phyloP scores from a whole-genome alignment of 1,284 basidiomycete genomes.

The Farysia itapuensis region DNA sequence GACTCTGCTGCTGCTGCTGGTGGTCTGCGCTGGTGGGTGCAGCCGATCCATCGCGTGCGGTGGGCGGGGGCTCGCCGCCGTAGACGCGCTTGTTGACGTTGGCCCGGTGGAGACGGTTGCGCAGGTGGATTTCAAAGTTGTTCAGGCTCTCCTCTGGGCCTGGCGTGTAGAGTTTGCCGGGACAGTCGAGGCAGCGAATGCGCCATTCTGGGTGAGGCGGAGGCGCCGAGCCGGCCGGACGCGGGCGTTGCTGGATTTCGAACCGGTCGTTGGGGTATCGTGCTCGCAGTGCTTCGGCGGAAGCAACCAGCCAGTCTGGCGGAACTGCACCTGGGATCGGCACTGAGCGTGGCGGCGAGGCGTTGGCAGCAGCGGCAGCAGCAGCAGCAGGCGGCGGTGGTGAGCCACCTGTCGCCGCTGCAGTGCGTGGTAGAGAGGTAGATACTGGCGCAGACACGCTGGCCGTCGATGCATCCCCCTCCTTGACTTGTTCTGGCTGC shows the following conservation, averaged over 20 bases:
- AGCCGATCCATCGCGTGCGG: not conserved
- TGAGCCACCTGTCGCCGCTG: not conserved
- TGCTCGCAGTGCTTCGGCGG: constrained; percentile 69
- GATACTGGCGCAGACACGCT: constrained; percentile 41
- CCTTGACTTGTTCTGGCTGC: constrained; percentile 63
- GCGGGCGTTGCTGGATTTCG: constrained; percentile 43
- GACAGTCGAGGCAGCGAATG: constrained; percentile 90
- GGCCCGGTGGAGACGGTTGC: constrained; percentile 71
- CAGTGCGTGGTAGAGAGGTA: constrained; percentile 48
- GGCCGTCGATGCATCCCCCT: constrained; percentile 3
- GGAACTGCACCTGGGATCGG: constrained; percentile 12
- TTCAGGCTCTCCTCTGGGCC: constrained; percentile 84
- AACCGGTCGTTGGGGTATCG: constrained; percentile 82
- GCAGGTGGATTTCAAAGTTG: constrained; percentile 91
- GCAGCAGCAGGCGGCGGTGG: not conserved
- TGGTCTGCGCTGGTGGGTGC: not conserved
- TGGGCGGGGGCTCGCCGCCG: constrained; percentile 9
- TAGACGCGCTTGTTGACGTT: constrained; percentile 44
- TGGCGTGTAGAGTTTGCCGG: constrained; percentile 89
- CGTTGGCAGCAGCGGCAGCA: constrained; percentile 2
- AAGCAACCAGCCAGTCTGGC: constrained; percentile 72
- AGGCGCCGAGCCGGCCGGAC: constrained; percentile 22
- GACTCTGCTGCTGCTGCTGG: not conserved
- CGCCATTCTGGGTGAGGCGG: constrained; percentile 71
- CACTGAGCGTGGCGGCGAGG: constrained; percentile 16